Percentiles rank a stretch among this genome's conserved stretches.
Evolutionary conservation across 75 land plant species (phyloP).

Genomic region (Sequoiadendron giganteum): DNA sequence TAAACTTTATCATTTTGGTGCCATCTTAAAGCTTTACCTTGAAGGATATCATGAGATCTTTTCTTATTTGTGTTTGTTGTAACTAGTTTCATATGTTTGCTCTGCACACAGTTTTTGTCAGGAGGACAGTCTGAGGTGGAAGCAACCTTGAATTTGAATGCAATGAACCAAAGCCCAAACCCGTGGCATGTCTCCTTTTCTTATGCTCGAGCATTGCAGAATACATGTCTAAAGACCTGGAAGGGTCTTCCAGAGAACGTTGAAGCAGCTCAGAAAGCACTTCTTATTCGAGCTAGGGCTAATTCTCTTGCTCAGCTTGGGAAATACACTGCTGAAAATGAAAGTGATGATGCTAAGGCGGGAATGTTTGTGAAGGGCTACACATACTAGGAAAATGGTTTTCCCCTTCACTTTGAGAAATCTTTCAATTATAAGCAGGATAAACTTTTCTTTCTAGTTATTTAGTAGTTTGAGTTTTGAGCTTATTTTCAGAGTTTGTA

Average conservation of each 20-base stretch:
- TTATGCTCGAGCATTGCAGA: conserved; percentile 87
- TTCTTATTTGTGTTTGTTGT: neutral
- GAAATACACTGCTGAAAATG: conserved; percentile 71
- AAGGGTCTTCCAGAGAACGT: conserved; percentile 78
- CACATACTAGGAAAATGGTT: conserved; percentile 51
- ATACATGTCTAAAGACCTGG: conserved; percentile 84
- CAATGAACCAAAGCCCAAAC: conserved; percentile 90
- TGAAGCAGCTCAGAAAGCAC: conserved; percentile 68
- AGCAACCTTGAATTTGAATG: conserved; percentile 90
- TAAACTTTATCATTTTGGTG: neutral
- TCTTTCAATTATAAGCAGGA: conserved; percentile 2
- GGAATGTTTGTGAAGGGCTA: conserved; percentile 91
- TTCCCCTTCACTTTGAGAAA: conserved; percentile 4
- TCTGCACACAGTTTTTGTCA: conserved; percentile 66
- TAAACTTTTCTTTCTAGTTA: neutral
- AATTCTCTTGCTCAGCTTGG: conserved; percentile 92
- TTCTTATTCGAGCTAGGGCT: conserved; percentile 72
- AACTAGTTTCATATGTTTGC: neutral
- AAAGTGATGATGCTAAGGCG: conserved; percentile 77
- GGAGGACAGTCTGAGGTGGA: conserved; percentile 97
- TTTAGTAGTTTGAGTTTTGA: neutral
- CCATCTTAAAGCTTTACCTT: neutral
- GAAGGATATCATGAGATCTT: neutral
- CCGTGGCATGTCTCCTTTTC: conserved; percentile 99
- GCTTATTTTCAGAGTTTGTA: neutral